Base-by-base conservation (phyloP, 2,329 filamentous ascomycete species). In the Xylariaceae sp. region DNA sequence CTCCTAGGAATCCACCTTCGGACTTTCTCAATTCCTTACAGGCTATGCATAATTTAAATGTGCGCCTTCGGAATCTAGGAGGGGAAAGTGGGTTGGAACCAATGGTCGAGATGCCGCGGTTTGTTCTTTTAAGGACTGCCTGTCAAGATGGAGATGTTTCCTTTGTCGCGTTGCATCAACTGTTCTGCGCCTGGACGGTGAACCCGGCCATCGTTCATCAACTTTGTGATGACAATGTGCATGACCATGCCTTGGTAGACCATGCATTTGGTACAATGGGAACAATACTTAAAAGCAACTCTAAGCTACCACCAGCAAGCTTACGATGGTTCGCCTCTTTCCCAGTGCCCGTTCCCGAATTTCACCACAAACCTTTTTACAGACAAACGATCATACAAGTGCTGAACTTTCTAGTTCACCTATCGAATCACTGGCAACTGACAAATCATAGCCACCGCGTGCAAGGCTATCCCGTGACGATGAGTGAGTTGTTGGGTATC, bases 151-250 rank as follows among this genome's bases (percentile, higher is more conserved):
- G 72, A 4, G 86, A 91, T 60, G 50, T 69, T 37, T 79, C 86
- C 57, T 90, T 84, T 58, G 55, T 89, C 40, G 69, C 75, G 5
- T 60, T 86, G 11, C 84, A 87, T 58, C 83, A 87, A 57, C 48
- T 85, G 2, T 83, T 80, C 60, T 86, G 82, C 57, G 57, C 76
- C 17, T 79, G 76, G 73, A 73, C 72, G 3, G 45, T 65, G 3
- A 60, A 68, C 16, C 65, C 62, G 1, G 42, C 53, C 1, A 49
- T 58, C 3, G 57, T 76, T 4, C 64, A 72, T 14, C 55, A 40
- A 11, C 49, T 71, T 3, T 57, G 73, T 11, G 62, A 65, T 1
- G 59, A 69, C 37, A 54, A 22, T 11, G 17, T 37, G 5, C 52
- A 54, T 25, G 52, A 55, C 36, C 38, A 48, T 27, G 43, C 48